Percentiles rank a stretch among this genome's conserved stretches.
Conservation (phyloP, 306 rosid genomes). For the Spatholobus suberectus region DNA sequence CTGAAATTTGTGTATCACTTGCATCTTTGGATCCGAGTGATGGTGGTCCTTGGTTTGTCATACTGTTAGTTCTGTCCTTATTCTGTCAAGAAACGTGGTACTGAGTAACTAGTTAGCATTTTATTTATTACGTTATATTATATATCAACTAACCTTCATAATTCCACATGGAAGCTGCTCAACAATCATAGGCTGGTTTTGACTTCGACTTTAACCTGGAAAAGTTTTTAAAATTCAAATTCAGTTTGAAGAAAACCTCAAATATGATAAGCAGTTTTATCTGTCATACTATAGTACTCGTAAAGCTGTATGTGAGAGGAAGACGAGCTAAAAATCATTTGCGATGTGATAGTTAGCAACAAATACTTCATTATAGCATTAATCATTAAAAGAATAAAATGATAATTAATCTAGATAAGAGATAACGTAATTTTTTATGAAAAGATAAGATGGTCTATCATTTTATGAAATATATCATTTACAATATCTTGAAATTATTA, state of each 20-base stretch:
- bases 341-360: constrained; percentile 21
- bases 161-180: constrained; percentile 63
- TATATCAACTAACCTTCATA: constrained; percentile 26
- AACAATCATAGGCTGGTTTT: constrained; percentile 48
- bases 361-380: constrained; percentile 5
- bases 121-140: not conserved
- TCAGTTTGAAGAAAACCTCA: constrained; percentile 17
- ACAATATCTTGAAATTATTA: not conserved
- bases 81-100: constrained; percentile 33
- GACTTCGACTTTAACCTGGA: constrained; percentile 23
- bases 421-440: not conserved
- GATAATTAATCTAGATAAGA: constrained; percentile 22
- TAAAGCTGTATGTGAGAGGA: constrained; percentile 40
- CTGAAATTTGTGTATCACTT: not conserved
- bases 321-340: constrained; percentile 20
- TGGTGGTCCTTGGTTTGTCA: constrained; percentile 31
- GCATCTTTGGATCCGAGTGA: constrained; percentile 7
- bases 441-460: not conserved
- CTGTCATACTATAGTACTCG: not conserved
- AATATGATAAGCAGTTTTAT: not conserved
- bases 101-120: constrained; percentile 25
- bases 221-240: constrained; percentile 15
- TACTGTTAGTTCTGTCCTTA: constrained; percentile 33
- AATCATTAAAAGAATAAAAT: constrained; percentile 22
- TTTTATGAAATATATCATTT: not conserved